These are phyloP conservation scores for Pelargonium cotyledonis DNA, from an alignment of 441 rosid genomes.

Conservation along the genomic window DNA sequence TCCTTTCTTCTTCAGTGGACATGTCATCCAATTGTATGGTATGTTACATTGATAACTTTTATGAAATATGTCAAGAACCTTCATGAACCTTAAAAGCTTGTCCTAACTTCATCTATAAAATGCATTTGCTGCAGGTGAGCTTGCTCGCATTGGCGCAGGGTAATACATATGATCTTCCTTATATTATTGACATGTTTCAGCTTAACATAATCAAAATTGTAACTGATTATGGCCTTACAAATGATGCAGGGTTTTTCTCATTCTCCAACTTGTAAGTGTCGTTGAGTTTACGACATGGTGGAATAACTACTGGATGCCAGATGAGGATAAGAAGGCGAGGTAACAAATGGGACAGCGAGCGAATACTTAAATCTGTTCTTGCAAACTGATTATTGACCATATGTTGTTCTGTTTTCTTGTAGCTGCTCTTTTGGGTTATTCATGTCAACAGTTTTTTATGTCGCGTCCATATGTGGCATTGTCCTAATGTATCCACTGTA, in stretches of 20 bases:
- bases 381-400: neutral
- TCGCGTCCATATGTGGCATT: constrained; percentile 55
- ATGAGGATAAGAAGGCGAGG: constrained; percentile 49
- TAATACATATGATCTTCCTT: constrained; percentile 22
- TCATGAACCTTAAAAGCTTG: neutral
- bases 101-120: neutral
- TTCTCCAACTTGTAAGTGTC: constrained; percentile 78
- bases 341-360: constrained; percentile 10
- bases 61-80: neutral
- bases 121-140: constrained; percentile 54
- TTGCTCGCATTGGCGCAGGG: constrained; percentile 89
- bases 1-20: constrained; percentile 59
- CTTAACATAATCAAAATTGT: neutral
- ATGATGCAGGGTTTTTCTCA: constrained; percentile 60
- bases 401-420: constrained; percentile 9
- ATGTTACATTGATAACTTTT: constrained; percentile 11
- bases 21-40: constrained; percentile 65
- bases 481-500: constrained; percentile 48
- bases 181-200: neutral
- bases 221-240: neutral
- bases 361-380: too few relatives aligned
- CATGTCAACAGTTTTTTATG: constrained; percentile 50
- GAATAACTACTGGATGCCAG: constrained; percentile 80
- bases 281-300: constrained; percentile 84
- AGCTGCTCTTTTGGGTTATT: constrained; percentile 65